phyloP scores from a whole-genome alignment of 768 basidiomycete species.

The Tephrocybe sp. region DNA sequence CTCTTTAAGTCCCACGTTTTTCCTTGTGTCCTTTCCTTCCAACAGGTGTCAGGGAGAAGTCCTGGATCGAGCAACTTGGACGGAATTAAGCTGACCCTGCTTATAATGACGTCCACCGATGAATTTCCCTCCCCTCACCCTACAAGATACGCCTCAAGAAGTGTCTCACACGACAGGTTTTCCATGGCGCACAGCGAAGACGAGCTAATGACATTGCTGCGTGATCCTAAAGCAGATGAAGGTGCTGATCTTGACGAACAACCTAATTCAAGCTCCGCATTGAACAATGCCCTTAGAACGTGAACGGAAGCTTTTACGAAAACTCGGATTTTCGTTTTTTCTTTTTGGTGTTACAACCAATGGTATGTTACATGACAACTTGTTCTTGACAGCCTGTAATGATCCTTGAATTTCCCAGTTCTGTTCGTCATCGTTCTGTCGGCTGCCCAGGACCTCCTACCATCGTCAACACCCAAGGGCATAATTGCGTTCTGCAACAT shows the following conservation, averaged over 20 bases:
- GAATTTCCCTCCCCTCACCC: no score
- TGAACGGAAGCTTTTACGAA: slow-evolving; percentile 28
- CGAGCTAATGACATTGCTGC: neutral
- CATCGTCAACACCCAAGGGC: slow-evolving; percentile 89
- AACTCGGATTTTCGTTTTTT: slow-evolving; percentile 72
- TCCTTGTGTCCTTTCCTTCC: no score
- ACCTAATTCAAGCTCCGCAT: neutral
- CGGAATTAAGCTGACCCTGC: no score
- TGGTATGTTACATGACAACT: slow-evolving; percentile 39
- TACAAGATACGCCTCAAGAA: no score
- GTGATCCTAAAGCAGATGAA: neutral
- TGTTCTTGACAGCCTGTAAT: no score
- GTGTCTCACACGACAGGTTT: neutral
- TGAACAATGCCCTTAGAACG: neutral
- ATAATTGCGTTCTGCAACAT: slow-evolving; percentile 96
- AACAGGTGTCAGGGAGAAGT: no score
- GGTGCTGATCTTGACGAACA: neutral
- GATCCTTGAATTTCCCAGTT: slow-evolving; percentile 58
- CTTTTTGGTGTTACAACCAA: slow-evolving; percentile 92
- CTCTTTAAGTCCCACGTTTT: no score
- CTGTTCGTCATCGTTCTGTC: slow-evolving; percentile 96
- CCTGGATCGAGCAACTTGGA: no score
- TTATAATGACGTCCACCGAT: no score
- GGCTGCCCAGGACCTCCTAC: slow-evolving; percentile 91
- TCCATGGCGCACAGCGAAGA: neutral